A percentile compares a stretch with the other conserved stretches of the same genome.
Conservation (phyloP, 441 rosid species). For the Erodium chrysanthum region DNA sequence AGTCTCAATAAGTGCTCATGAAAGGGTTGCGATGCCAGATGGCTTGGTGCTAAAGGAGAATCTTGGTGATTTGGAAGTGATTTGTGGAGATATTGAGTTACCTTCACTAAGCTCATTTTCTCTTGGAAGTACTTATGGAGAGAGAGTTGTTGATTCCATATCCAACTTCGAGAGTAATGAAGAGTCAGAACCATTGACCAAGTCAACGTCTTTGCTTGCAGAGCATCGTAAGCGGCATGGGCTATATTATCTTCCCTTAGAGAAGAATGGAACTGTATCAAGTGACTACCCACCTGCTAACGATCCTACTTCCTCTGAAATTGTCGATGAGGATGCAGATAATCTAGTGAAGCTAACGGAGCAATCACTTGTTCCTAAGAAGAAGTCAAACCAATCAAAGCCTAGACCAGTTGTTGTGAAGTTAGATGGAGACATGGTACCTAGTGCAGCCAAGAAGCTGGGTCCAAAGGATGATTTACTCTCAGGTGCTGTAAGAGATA, state of each 20-base stretch:
- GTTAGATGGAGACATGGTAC: slow-evolving; percentile 49
- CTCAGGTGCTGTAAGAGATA: slow-evolving; percentile 53
- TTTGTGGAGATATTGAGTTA: slow-evolving; percentile 37
- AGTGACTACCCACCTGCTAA: slow-evolving; percentile 59
- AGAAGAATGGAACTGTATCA: slow-evolving; percentile 29
- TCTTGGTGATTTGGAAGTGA: slow-evolving; percentile 50
- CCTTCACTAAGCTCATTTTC: slow-evolving; percentile 35
- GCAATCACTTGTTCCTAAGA: slow-evolving; percentile 38
- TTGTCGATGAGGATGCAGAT: slow-evolving; percentile 28
- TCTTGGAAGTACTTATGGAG: slow-evolving; percentile 29
- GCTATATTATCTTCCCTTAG: slow-evolving; percentile 58
- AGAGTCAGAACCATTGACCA: slow-evolving; percentile 34
- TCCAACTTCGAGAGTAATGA: slow-evolving; percentile 30
- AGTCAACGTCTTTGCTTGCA: slow-evolving; percentile 54
- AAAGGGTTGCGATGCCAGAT: slow-evolving; percentile 46
- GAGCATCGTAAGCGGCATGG: slow-evolving; percentile 85
- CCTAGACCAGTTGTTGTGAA: slow-evolving; percentile 82
- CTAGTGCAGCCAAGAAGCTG: slow-evolving; percentile 25
- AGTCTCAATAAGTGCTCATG: slow-evolving; percentile 57
- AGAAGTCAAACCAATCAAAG: slow-evolving; percentile 42
- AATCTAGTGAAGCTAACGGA: slow-evolving; percentile 43
- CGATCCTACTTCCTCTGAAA: slow-evolving; percentile 32
- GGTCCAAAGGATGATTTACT: slow-evolving; percentile 34
- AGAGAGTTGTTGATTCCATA: slow-evolving; percentile 27
- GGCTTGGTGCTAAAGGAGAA: slow-evolving; percentile 54